phyloP scores from a whole-genome alignment of 352 stramenopile species.

The Globisporangium sylvaticum region DNA sequence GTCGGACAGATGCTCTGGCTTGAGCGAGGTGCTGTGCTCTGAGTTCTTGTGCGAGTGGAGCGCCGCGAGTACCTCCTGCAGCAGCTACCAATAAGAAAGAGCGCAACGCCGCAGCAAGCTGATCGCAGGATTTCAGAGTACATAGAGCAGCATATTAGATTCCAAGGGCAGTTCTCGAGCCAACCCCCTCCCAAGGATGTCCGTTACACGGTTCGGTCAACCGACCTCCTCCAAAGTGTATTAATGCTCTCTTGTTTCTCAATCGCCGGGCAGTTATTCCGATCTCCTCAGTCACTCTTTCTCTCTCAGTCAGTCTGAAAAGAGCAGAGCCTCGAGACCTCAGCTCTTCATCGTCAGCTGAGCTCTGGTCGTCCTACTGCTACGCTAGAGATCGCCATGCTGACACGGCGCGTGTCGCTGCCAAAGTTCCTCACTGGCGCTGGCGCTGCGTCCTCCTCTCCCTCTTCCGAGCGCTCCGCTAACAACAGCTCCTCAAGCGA shows the following conservation, averaged over 20 bases:
- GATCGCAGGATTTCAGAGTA: background rate
- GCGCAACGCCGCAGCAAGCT: background rate
- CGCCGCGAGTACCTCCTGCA: background rate
- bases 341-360: background rate
- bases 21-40: background rate
- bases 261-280: background rate
- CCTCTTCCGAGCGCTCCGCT: background rate
- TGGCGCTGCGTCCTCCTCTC: background rate
- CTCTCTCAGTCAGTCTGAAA: background rate
- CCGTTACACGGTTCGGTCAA: background rate
- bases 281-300: background rate
- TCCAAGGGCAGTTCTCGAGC: background rate
- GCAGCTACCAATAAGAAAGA: background rate
- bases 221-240: background rate
- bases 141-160: background rate
- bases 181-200: background rate
- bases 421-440: constrained; percentile 18
- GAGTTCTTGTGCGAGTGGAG: background rate
- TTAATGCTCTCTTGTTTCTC: background rate
- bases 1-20: background rate
- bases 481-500: background rate
- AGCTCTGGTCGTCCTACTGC: background rate
- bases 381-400: background rate
- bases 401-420: constrained; percentile 18
- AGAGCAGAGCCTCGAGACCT: background rate